Evolutionary conservation across 2,329 filamentous ascomycete species (phyloP), one percentile per base, ranked within the genome.

Genomic region (Pestalotiopsis fici): DNA sequence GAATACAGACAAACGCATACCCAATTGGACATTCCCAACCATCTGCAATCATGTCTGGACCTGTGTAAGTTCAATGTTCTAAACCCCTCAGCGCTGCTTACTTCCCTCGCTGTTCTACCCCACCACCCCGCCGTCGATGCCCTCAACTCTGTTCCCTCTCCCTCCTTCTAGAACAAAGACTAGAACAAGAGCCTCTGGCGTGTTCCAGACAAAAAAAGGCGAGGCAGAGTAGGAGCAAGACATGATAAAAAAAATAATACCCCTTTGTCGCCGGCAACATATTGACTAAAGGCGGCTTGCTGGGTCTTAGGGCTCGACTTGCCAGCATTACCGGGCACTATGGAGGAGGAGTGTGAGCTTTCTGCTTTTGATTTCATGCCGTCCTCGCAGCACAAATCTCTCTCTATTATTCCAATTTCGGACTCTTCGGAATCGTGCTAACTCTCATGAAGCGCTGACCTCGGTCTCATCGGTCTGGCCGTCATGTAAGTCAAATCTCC

Each of bases 401-500:
- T 62, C 62, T 31, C 68, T 67, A 66, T 68, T 50, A 66, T 66
- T 56, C 72, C 64, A 69, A 68, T 61, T 66, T 66, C 64, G 65
- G 65, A 71, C 6, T 35, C 31, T 6, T 66, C 73, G 72, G 78
- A 73, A 79, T 75, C 78, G 84, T 88, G 84, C 88, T 90, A 83
- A 90, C 85, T 75, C 77, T 83, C 79, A 77, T 70, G 77, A 85
- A 93, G 91, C 85, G 90, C 90, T 90, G 93, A 96, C 90, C 91
- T 96, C 84, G 93, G 93, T 87, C 92, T 96, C 80, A 95, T 96
- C 82, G 93, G 93, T 89, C 88, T 96, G 86, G 93, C 93, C 86
- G 93, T 96, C 84, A 96, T 96, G 92, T 88, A 85, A 83, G 86
- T 87, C 67, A 27, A 27, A 35, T 35, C 31, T 11, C 31, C 31